Evolutionary conservation across 139 green algal genomes (phyloP).

Genomic region (Chara braunii): DNA sequence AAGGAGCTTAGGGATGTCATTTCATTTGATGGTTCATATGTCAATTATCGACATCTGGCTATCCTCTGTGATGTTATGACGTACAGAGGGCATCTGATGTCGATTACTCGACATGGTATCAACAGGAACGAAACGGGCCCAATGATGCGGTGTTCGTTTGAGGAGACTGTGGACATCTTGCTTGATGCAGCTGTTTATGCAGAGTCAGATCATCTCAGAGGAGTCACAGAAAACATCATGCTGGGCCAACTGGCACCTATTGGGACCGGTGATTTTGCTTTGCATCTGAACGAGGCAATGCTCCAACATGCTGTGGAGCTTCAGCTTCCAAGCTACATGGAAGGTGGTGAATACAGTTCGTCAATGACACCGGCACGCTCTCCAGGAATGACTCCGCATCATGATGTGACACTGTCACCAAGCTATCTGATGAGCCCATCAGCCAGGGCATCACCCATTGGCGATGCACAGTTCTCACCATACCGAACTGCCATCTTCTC

Average conservation of each 20-base stretch:
- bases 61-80: slow-evolving; percentile 83
- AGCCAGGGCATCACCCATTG: slow-evolving; percentile 46
- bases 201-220: slow-evolving; percentile 68
- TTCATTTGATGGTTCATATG: slow-evolving; percentile 94
- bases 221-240: slow-evolving; percentile 96
- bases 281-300: slow-evolving; percentile 83
- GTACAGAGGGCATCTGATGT: slow-evolving; percentile 88
- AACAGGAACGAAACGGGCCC: slow-evolving; percentile 84
- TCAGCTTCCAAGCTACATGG: slow-evolving; percentile 37
- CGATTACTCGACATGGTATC: slow-evolving; percentile 98
- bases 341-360: not conserved
- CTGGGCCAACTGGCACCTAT: slow-evolving; percentile 67
- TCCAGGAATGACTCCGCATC: slow-evolving; percentile 12
- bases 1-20: slow-evolving; percentile 95
- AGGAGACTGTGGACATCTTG: slow-evolving; percentile 98
- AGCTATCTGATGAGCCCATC: slow-evolving; percentile 34
- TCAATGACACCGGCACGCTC: slow-evolving; percentile 24
- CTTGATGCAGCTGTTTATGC: slow-evolving; percentile 68
- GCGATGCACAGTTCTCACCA: slow-evolving; percentile 44
- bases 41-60: slow-evolving; percentile 94
- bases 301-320: slow-evolving; percentile 82
- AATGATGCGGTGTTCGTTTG: slow-evolving; percentile 90
- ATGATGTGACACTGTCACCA: slow-evolving; percentile 44
- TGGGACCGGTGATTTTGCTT: slow-evolving; percentile 69
- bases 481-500: slow-evolving; percentile 24